Evolutionary conservation across 805 yeast genomes (phyloP).

Genomic region (Pichia paraexigua): DNA sequence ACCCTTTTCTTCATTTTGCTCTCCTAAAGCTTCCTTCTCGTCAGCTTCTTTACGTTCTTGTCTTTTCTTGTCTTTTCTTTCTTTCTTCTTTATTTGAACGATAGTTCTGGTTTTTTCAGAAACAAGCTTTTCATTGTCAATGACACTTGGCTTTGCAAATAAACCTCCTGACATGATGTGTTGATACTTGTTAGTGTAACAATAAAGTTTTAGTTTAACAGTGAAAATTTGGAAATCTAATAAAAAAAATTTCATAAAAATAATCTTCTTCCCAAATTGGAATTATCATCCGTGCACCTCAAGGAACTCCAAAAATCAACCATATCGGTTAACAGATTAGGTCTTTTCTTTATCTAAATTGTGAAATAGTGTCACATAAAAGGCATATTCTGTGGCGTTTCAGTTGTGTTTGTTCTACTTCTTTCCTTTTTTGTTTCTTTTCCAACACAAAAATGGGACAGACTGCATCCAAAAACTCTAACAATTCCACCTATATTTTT

Average conservation of each 20-base stretch:
- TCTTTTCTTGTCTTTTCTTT: conserved; percentile 12
- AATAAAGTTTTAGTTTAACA: background rate
- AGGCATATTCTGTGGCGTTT: background rate
- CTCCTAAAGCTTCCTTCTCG: conserved; percentile 2
- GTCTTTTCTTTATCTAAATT: background rate
- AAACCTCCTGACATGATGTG: conserved; percentile 18
- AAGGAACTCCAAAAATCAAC: background rate
- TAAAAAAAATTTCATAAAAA: background rate
- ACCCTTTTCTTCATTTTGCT: conserved; percentile 18
- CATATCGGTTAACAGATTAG: background rate
- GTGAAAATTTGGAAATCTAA: background rate
- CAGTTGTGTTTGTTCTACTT: background rate
- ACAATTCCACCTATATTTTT: conserved; percentile 2
- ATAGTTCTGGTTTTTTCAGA: conserved; percentile 21
- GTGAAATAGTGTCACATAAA: background rate
- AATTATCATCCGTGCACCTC: background rate
- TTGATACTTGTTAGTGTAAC: background rate
- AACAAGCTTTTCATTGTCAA: conserved; percentile 30
- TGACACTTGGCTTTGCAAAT: conserved; percentile 36
- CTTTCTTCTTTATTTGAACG: conserved; percentile 7
- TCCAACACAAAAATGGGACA: conserved; percentile 1
- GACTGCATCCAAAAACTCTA: background rate
- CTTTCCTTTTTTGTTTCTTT: background rate
- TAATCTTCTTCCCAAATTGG: conserved; percentile 1
- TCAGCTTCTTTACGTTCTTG: conserved; percentile 19